Conservation (phyloP, 129 eudicot genomes). For the Cynara cardunculus region DNA sequence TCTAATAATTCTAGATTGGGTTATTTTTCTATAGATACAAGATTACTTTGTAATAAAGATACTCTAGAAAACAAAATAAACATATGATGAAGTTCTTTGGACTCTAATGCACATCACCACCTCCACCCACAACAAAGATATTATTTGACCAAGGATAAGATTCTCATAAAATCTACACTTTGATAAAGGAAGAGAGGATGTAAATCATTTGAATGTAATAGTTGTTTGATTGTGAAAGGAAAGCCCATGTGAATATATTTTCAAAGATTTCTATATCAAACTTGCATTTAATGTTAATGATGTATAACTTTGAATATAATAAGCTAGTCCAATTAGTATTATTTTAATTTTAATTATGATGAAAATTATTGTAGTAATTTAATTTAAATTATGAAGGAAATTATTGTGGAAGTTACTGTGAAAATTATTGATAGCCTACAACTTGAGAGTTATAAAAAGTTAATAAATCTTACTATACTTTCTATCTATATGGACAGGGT, state of each 20-base stretch:
- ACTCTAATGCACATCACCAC: neutral
- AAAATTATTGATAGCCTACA: neutral
- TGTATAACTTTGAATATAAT: neutral
- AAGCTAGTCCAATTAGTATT: neutral
- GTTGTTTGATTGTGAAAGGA: neutral
- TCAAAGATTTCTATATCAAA: neutral
- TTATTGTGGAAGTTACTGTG: no score
- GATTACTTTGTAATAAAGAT: neutral
- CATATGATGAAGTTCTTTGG: neutral
- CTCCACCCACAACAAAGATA: neutral
- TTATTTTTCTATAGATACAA: neutral
- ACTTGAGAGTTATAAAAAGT: neutral
- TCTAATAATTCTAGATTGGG: neutral
- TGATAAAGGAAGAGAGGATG: neutral
- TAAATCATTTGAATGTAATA: neutral
- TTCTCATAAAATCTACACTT: neutral
- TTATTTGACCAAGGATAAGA: neutral
- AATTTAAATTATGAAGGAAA: neutral
- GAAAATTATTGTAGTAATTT: neutral
- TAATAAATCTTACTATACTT: no score
- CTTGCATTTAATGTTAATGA: neutral
- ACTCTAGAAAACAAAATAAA: neutral
- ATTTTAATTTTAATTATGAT: neutral
- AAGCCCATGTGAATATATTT: neutral
- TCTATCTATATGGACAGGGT: no score